Base-by-base conservation (phyloP, 78 protist species). In the Polysphondylium violaceum region DNA sequence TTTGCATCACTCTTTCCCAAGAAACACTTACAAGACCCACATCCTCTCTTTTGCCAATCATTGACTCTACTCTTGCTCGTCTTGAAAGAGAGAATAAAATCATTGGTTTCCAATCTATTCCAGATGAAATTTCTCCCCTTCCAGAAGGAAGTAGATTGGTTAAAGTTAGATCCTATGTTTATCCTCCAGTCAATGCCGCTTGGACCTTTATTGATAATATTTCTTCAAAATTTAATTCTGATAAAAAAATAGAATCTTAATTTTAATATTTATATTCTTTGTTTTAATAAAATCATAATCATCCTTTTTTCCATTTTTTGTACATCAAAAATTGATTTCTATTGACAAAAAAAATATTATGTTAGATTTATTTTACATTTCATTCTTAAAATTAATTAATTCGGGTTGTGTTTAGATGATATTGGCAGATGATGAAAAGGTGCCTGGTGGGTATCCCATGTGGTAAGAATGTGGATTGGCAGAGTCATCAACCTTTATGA, bases 61-160 rank as follows among this genome's bases (percentile, higher is more conserved):
- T 69, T 19, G 90, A 69, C 11, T 27, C 55, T 5, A 74, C 58
- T n/a, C 21, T 58, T 5, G 60, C 90, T 8, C 19, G 90, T 23
- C 43, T 81, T 9, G 90, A 81, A 31, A 50, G 90, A 43, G 90
- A 81, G 35, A 81, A 81, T 21, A 60, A 38, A 21, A 33, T 81
- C 1, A 81, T 81, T 69, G 90, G 90, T 31, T 81, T 38, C 29
- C 71, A 81, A 31, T 23, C 31, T 1, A 72, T 69, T 7, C 90
- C 90, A 21, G 71, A 63, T 5, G 67, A 81, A 38, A 33, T 67
- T 27, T 16, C 59, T 23, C 61, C 44, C 4, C 36, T 81, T 2
- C 90, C 76, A 69, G 72, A 67, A 17, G 90, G 71, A 19, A 81
- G 47, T 21, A 56, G 78, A 53, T 44, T 81, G 1, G 90, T 71